phyloP scores from a whole-genome alignment of 2,329 filamentous ascomycete genomes.

The Aquanectria penicillioides region DNA sequence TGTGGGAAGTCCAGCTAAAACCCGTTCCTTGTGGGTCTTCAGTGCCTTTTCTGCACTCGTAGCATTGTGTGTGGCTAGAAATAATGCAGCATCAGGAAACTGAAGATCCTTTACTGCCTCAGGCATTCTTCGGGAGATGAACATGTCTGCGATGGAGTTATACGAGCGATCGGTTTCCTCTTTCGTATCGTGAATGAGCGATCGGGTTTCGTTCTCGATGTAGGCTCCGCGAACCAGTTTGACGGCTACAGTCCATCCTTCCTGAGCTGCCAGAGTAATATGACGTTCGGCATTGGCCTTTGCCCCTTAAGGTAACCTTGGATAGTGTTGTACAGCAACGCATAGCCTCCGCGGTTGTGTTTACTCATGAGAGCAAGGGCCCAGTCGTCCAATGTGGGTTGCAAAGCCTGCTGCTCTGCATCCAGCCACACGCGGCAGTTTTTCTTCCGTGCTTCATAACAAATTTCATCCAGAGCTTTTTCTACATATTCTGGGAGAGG shows the following conservation, averaged over 20 bases:
- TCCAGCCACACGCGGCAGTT: constrained; percentile 56
- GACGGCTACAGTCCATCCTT: constrained; percentile 63
- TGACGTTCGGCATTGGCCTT: constrained; percentile 54
- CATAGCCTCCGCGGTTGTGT: constrained; percentile 49
- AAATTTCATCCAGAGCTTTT: constrained; percentile 52
- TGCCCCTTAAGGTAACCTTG: constrained; percentile 65
- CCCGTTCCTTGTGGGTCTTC: constrained; percentile 52
- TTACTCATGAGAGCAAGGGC: constrained; percentile 48
- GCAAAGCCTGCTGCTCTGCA: constrained; percentile 57
- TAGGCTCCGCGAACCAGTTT: constrained; percentile 69
- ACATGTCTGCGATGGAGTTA: constrained; percentile 57
- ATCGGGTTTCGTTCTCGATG: constrained; percentile 58
- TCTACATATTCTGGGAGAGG: constrained; percentile 51
- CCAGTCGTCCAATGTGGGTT: constrained; percentile 47
- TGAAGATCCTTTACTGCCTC: constrained; percentile 20
- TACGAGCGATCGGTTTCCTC: constrained; percentile 62
- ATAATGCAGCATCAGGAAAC: constrained; percentile 58
- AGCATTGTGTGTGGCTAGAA: constrained; percentile 65
- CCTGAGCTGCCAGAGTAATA: constrained; percentile 55
- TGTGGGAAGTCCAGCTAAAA: constrained; percentile 44
- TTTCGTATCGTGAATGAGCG: constrained; percentile 62
- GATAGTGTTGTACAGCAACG: constrained; percentile 60
- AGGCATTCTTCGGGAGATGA: constrained; percentile 50
- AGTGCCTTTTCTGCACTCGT: constrained; percentile 53
- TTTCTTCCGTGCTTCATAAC: constrained; percentile 45